These are phyloP conservation scores for Fusarium sp. DNA, from an alignment of 2,329 filamentous ascomycete genomes.

Conservation along the genomic window DNA sequence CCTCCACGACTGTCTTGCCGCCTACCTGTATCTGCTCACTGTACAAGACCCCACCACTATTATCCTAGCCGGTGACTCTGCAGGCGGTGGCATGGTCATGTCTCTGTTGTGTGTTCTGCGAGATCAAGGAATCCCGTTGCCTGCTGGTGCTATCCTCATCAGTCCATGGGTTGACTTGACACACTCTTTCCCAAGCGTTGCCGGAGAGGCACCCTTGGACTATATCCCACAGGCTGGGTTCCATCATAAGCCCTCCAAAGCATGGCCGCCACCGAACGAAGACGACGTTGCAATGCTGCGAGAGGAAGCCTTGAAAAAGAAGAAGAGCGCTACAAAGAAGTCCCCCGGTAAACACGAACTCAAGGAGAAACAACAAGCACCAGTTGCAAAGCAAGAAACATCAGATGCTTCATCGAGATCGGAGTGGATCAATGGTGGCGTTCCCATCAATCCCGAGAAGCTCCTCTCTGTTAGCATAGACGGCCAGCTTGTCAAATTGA, in stretches of 20 bases:
- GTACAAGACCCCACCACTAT: slow-evolving; percentile 84
- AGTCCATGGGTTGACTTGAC: slow-evolving; percentile 97
- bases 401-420: slow-evolving; percentile 39
- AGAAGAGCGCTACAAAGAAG: slow-evolving; percentile 43
- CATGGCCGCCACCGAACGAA: slow-evolving; percentile 92
- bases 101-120: slow-evolving; percentile 83
- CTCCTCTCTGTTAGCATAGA: slow-evolving; percentile 76
- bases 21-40: slow-evolving; percentile 85
- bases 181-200: slow-evolving; percentile 94
- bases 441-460: slow-evolving; percentile 48
- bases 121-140: slow-evolving; percentile 85
- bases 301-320: slow-evolving; percentile 62
- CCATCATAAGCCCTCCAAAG: slow-evolving; percentile 85
- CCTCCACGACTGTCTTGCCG: slow-evolving; percentile 87
- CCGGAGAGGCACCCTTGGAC: slow-evolving; percentile 77
- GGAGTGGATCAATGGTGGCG: slow-evolving; percentile 47
- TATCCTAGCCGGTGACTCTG: slow-evolving; percentile 90
- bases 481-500: slow-evolving; percentile 77
- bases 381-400: slow-evolving; percentile 48
- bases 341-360: slow-evolving; percentile 41
- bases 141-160: slow-evolving; percentile 89
- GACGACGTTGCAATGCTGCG: slow-evolving; percentile 74
- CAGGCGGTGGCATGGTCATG: slow-evolving; percentile 90
- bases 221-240: slow-evolving; percentile 93
- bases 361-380: slow-evolving; percentile 52